These are phyloP conservation scores for Marasmius oreades DNA, from an alignment of 1,284 basidiomycete species.

Conservation along the genomic window DNA sequence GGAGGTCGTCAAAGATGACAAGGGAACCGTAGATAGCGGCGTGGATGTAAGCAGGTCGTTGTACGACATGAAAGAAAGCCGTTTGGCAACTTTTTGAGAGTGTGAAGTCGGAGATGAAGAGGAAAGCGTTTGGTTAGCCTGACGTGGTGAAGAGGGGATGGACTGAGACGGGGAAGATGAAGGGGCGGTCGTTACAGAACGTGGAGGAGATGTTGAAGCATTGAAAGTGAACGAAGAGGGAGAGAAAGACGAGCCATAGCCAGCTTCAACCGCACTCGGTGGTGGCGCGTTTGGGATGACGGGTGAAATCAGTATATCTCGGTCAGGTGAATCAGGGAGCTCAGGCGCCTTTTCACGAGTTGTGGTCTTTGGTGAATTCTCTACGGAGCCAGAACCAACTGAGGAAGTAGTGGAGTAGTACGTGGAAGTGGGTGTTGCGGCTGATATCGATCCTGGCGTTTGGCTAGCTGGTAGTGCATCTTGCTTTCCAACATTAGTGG, in stretches of 20 bases:
- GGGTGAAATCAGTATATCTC: background rate
- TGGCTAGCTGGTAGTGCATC: background rate
- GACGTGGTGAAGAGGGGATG: background rate
- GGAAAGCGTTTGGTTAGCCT: background rate
- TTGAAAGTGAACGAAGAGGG: background rate
- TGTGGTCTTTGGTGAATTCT: constrained; percentile 4
- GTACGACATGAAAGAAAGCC: constrained; percentile 84
- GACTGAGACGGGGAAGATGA: background rate
- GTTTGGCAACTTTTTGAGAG: constrained; percentile 44
- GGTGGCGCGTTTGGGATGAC: background rate
- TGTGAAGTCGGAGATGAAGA: background rate
- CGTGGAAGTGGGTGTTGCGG: constrained; percentile 44
- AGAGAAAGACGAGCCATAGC: background rate
- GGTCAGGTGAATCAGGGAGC: background rate
- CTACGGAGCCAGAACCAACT: constrained; percentile 15
- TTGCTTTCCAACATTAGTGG: background rate
- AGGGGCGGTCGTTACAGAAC: background rate
- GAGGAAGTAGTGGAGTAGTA: constrained; percentile 40
- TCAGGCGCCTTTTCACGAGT: constrained; percentile 6
- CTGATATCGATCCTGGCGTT: constrained; percentile 21
- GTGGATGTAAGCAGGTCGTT: constrained; percentile 77
- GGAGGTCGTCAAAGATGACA: constrained; percentile 67
- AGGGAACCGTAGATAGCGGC: constrained; percentile 65
- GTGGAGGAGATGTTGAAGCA: background rate
- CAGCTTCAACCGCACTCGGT: background rate